Evolutionary conservation across 1,284 basidiomycete species (phyloP).

Genomic region (Leccinum griseonigrum): DNA sequence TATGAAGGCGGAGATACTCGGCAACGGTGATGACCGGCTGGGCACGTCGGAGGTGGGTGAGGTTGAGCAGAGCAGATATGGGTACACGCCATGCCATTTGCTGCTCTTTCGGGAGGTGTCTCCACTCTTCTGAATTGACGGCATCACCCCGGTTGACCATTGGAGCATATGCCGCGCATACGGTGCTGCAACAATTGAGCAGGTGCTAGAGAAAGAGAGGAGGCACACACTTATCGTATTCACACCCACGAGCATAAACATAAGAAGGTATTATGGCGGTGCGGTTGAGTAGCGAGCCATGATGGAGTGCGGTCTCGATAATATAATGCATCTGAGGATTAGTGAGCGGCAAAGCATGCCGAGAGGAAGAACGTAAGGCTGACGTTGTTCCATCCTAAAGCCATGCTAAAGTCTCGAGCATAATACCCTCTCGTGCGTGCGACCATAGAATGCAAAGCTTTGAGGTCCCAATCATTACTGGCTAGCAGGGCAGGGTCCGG

Average conservation of each 20-base stretch:
- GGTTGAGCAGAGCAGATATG: conserved; percentile 42
- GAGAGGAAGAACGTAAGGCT: conserved; percentile 7
- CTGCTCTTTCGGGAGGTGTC: conserved; percentile 38
- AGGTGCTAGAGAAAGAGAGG: neutral
- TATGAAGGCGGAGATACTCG: conserved; percentile 45
- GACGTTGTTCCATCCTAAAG: conserved; percentile 35
- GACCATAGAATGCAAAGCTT: conserved; percentile 22
- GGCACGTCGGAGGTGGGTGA: conserved; percentile 40
- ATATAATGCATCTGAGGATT: conserved; percentile 37
- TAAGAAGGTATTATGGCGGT: conserved; percentile 39
- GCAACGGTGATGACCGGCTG: conserved; percentile 41
- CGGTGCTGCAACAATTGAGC: conserved; percentile 12
- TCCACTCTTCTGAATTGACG: conserved; percentile 40
- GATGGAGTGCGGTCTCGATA: conserved; percentile 39
- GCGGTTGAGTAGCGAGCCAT: conserved; percentile 37
- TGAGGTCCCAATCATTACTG: conserved; percentile 21
- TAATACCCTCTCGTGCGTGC: conserved; percentile 29
- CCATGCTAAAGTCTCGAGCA: conserved; percentile 33
- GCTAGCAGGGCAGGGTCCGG: conserved; percentile 8
- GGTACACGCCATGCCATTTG: conserved; percentile 45
- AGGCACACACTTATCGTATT: conserved; percentile 33
- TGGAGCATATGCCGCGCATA: conserved; percentile 35
- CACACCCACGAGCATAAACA: conserved; percentile 42
- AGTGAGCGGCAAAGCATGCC: conserved; percentile 10
- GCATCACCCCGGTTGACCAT: conserved; percentile 45